Evolutionary conservation across 75 land plant genomes (phyloP).

Genomic region (Ceratopteris richardii): DNA sequence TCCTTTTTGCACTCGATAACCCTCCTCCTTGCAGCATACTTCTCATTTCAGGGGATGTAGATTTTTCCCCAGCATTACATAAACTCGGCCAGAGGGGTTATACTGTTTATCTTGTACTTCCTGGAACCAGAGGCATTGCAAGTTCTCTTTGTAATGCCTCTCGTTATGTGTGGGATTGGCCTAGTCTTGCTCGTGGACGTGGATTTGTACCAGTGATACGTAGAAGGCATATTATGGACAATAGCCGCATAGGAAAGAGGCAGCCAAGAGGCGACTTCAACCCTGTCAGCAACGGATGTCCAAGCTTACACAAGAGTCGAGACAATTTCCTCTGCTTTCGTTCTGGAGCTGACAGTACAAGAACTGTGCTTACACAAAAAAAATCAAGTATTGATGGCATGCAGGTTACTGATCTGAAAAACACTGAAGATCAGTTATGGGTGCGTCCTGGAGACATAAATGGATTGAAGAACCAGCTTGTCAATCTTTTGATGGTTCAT

Average conservation of each 20-base stretch:
- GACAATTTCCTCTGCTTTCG: too few relatives aligned
- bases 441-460: slow-evolving; percentile 78
- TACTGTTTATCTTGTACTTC: slow-evolving; percentile 24
- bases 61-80: slow-evolving; percentile 36
- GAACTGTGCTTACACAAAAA: not conserved
- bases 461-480: slow-evolving; percentile 69
- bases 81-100: slow-evolving; percentile 36
- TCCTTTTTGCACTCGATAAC: slow-evolving; percentile 36
- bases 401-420: not conserved
- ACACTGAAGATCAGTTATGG: slow-evolving; percentile 13
- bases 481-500: slow-evolving; percentile 50
- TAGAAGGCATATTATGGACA: not conserved
- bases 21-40: slow-evolving; percentile 33
- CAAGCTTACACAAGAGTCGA: too few relatives aligned
- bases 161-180: slow-evolving; percentile 31
- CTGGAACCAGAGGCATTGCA: slow-evolving; percentile 14
- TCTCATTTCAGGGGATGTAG: slow-evolving; percentile 33
- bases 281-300: too few relatives aligned
- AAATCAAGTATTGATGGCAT: not conserved
- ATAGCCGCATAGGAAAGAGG: not conserved
- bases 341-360: not conserved
- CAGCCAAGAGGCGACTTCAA: not conserved
- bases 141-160: slow-evolving; percentile 20
- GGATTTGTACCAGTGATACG: slow-evolving; percentile 16
- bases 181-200: slow-evolving; percentile 21